These are phyloP conservation scores for Castanea sativa DNA, from an alignment of 306 rosid species.

Conservation along the genomic window DNA sequence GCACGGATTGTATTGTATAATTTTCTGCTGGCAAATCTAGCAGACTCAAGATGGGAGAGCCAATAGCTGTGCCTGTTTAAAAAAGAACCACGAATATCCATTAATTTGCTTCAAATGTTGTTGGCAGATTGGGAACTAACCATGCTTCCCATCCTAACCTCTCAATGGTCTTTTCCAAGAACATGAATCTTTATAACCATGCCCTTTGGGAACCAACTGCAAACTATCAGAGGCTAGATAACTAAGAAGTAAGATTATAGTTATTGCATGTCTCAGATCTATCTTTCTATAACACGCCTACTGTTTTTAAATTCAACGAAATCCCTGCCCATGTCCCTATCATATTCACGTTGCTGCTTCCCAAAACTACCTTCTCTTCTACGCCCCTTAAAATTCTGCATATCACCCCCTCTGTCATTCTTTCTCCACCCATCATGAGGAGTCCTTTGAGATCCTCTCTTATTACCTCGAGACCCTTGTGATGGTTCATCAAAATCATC, in stretches of 20 bases:
- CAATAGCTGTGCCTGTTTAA: neutral
- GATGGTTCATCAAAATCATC: constrained; percentile 50
- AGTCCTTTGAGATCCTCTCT: constrained; percentile 38
- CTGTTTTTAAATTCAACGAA: constrained; percentile 60
- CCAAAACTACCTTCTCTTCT: constrained; percentile 32
- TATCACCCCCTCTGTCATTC: constrained; percentile 28
- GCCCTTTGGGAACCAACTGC: constrained; percentile 5
- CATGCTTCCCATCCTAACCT: neutral
- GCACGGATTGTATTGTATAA: neutral
- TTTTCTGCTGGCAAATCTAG: no score
- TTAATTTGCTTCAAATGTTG: neutral
- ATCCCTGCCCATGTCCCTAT: constrained; percentile 36
- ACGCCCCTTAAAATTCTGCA: constrained; percentile 22
- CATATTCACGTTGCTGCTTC: constrained; percentile 34
- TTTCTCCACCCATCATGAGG: constrained; percentile 29
- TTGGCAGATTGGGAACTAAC: neutral
- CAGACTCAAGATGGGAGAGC: neutral
- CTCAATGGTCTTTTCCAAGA: neutral
- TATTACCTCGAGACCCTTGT: constrained; percentile 31
- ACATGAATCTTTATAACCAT: neutral
- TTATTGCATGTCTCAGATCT: constrained; percentile 16
- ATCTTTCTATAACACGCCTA: constrained; percentile 79
- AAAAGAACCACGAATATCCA: neutral
- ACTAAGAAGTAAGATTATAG: neutral
- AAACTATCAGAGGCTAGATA: neutral